Evolutionary conservation across 2,329 filamentous ascomycete genomes (phyloP).

Genomic region (Verticillium nonalfalfae): DNA sequence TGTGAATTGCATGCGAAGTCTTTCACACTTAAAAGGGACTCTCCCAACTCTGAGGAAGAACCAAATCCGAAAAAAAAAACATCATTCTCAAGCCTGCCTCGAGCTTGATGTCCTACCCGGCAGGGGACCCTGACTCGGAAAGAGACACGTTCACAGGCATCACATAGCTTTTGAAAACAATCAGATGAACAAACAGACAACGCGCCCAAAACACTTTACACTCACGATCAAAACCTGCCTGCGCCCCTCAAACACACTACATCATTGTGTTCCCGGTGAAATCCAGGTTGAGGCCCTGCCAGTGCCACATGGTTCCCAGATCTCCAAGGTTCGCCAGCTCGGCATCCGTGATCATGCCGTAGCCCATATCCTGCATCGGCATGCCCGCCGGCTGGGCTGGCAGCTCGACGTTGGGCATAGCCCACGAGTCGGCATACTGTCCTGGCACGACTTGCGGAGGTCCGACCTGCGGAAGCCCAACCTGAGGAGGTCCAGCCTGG

Average conservation of each 20-base stretch:
- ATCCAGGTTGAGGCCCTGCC: constrained; percentile 23
- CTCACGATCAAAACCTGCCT: too few species aligned
- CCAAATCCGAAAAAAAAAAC: too few species aligned
- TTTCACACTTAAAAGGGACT: too few species aligned
- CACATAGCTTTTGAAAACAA: too few species aligned
- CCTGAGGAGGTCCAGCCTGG: too few species aligned
- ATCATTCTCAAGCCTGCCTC: too few species aligned
- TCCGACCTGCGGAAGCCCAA: not conserved
- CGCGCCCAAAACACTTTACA: not conserved
- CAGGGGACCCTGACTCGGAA: too few species aligned
- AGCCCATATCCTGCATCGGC: constrained; percentile 9
- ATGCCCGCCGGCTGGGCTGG: not conserved
- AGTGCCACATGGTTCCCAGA: constrained; percentile 25
- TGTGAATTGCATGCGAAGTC: too few species aligned
- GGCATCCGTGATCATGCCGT: constrained; percentile 21
- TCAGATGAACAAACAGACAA: too few species aligned
- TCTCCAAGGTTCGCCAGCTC: constrained; percentile 20
- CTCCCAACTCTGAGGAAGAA: too few species aligned
- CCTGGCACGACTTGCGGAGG: not conserved
- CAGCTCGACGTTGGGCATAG: not conserved
- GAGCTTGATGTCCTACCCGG: too few species aligned
- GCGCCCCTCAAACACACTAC: not conserved
- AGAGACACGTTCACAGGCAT: too few species aligned
- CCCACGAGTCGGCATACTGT: constrained; percentile 1
- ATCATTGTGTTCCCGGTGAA: constrained; percentile 11